phyloP scores from a whole-genome alignment of 108 stramenopile genomes.

The Cyclotella cryptica region DNA sequence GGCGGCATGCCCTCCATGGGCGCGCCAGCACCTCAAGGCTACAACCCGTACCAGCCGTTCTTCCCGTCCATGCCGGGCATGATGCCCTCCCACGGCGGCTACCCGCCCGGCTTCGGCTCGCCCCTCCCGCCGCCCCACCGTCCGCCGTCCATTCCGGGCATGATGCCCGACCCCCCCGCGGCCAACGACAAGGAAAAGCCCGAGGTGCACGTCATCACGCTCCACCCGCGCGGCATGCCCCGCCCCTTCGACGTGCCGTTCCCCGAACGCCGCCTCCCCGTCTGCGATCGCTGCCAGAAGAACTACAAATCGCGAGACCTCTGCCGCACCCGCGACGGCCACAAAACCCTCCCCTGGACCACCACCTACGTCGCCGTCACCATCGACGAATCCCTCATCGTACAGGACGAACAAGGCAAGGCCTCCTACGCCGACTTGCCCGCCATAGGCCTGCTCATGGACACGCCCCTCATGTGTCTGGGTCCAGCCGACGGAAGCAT shows the following conservation, averaged over 20 bases:
- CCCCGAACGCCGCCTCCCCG: slow-evolving; percentile 78
- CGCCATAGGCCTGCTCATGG: slow-evolving; percentile 15
- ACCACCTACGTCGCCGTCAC: slow-evolving; percentile 85
- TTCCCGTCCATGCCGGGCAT: slow-evolving; percentile 4
- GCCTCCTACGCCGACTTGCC: slow-evolving; percentile 22
- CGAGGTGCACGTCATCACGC: slow-evolving; percentile 26
- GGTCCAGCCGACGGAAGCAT: slow-evolving; percentile 43
- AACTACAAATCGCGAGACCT: slow-evolving; percentile 87
- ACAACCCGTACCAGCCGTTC: slow-evolving; percentile 7
- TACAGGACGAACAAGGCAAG: slow-evolving; percentile 13
- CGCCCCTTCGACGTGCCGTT: slow-evolving; percentile 83
- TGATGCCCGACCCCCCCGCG: background rate
- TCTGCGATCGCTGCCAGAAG: slow-evolving; percentile 88
- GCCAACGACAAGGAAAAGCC: slow-evolving; percentile 15
- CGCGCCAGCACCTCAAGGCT: background rate
- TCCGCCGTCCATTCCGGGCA: too few relatives aligned
- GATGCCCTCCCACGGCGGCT: background rate
- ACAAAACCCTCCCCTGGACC: slow-evolving; percentile 80
- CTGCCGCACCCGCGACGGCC: slow-evolving; percentile 80
- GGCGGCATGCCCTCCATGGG: background rate
- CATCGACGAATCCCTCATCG: slow-evolving; percentile 58
- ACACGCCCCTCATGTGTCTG: slow-evolving; percentile 34
- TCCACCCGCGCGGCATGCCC: slow-evolving; percentile 76
- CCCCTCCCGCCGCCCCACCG: background rate
- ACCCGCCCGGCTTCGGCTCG: background rate